Conservation (phyloP, 2,329 filamentous ascomycete species). For the Venturia nashicola region DNA sequence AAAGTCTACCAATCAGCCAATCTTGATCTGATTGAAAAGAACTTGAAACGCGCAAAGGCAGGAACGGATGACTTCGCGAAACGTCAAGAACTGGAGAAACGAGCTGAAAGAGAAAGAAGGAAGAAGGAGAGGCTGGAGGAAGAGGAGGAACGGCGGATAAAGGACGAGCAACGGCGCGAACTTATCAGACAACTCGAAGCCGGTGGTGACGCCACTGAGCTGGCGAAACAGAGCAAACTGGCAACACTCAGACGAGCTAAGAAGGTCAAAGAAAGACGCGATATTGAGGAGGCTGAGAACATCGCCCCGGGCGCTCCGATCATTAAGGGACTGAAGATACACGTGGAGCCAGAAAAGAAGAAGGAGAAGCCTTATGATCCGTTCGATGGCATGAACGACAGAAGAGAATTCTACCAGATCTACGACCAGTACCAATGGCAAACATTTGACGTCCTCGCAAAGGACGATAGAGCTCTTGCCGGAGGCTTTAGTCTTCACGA, state of each 20-base stretch:
- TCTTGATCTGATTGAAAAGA: constrained; percentile 41
- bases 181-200: constrained; percentile 58
- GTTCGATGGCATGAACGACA: constrained; percentile 63
- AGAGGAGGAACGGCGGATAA: constrained; percentile 44
- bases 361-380: constrained; percentile 53
- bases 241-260: neutral
- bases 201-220: constrained; percentile 46
- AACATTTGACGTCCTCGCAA: constrained; percentile 60
- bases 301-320: constrained; percentile 27
- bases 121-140: constrained; percentile 56
- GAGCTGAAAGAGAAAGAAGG: constrained; percentile 2
- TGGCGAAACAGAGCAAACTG: constrained; percentile 33
- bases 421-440: constrained; percentile 47
- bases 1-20: constrained; percentile 63
- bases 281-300: constrained; percentile 13
- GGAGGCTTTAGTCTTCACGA: constrained; percentile 77
- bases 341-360: constrained; percentile 5
- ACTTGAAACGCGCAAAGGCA: constrained; percentile 34
- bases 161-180: constrained; percentile 25
- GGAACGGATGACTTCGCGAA: constrained; percentile 33
- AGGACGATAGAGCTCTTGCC: constrained; percentile 48
- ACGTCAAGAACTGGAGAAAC: constrained; percentile 39
- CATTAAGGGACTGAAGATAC: constrained; percentile 34
- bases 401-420: constrained; percentile 53
- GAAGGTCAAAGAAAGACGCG: constrained; percentile 9